Percentiles rank a stretch among this genome's conserved stretches.
phyloP scores from a whole-genome alignment of 768 basidiomycete species.

The Trametes cubensis region DNA sequence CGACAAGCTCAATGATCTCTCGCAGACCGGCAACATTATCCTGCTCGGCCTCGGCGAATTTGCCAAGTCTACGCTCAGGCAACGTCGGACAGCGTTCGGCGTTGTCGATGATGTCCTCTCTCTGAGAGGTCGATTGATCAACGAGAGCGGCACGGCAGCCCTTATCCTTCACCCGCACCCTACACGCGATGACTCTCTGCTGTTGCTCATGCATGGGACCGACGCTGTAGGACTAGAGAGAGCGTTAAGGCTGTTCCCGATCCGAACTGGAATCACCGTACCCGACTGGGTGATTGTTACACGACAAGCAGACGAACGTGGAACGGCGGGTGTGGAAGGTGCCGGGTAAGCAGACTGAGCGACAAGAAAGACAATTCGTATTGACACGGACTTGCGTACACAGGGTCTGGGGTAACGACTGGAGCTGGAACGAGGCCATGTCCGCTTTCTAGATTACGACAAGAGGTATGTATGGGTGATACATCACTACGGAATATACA shows the following conservation, averaged over 20 bases:
- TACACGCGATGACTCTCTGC: constrained; percentile 33
- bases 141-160: constrained; percentile 40
- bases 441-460: constrained; percentile 42
- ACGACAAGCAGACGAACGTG: constrained; percentile 52
- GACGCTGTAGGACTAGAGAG: constrained; percentile 65
- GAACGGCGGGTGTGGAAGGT: constrained; percentile 73
- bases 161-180: constrained; percentile 75
- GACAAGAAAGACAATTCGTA: constrained; percentile 5
- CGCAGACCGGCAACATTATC: constrained; percentile 56
- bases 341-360: constrained; percentile 61
- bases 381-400: constrained; percentile 18
- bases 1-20: constrained; percentile 23
- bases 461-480: constrained; percentile 39
- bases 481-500: constrained; percentile 42
- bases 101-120: constrained; percentile 6
- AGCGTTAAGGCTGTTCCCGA: constrained; percentile 73
- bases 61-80: constrained; percentile 21
- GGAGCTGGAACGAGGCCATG: constrained; percentile 40
- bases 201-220: constrained; percentile 63
- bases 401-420: constrained; percentile 39
- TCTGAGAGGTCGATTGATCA: constrained; percentile 24
- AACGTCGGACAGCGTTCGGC: constrained; percentile 26
- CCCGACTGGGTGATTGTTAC: constrained; percentile 80
- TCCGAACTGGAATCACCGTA: constrained; percentile 75
- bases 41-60: constrained; percentile 44